Conservation (phyloP, 352 stramenopile species). For the Globisporangium mamillatum region DNA sequence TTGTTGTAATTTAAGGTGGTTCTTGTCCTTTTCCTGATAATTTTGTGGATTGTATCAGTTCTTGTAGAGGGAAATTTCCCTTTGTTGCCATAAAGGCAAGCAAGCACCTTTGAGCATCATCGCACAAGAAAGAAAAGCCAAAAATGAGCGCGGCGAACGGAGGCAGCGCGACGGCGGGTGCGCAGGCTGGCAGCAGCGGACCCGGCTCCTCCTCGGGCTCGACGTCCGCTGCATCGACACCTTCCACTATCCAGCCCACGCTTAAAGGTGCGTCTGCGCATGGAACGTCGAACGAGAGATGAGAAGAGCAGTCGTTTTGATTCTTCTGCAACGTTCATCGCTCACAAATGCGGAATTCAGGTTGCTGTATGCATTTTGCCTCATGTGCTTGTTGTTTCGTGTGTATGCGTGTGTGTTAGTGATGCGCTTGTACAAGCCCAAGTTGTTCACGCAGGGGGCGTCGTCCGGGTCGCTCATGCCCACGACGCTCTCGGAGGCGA, state of each 20-base stretch:
- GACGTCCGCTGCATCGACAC: not conserved
- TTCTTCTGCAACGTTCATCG: not conserved
- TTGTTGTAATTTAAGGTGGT: not conserved
- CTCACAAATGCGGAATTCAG: not conserved
- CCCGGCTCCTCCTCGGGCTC: slow-evolving; percentile 17
- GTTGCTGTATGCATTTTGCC: not conserved
- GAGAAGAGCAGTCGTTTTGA: not conserved
- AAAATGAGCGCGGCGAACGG: slow-evolving; percentile 6
- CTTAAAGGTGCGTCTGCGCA: slow-evolving; percentile 56
- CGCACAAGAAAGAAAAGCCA: not conserved
- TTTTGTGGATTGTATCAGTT: not conserved
- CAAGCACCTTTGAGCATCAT: not conserved
- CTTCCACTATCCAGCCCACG: slow-evolving; percentile 52
- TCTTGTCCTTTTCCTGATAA: not conserved
- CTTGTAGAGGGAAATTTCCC: slow-evolving; percentile 5
- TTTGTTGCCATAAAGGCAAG: not conserved
- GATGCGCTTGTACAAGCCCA: slow-evolving; percentile 91
- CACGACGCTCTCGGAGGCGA: slow-evolving; percentile 44
- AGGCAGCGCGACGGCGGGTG: not conserved
- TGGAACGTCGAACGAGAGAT: not conserved
- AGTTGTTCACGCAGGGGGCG: slow-evolving; percentile 62
- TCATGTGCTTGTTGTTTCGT: not conserved
- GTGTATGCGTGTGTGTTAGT: slow-evolving; percentile 33
- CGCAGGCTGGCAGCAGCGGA: slow-evolving; percentile 11
- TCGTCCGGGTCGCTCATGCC: slow-evolving; percentile 58